Evolutionary conservation across 768 basidiomycete genomes (phyloP), one percentile per base, ranked within the genome.

Genomic region (Tephrocybe sp.): DNA sequence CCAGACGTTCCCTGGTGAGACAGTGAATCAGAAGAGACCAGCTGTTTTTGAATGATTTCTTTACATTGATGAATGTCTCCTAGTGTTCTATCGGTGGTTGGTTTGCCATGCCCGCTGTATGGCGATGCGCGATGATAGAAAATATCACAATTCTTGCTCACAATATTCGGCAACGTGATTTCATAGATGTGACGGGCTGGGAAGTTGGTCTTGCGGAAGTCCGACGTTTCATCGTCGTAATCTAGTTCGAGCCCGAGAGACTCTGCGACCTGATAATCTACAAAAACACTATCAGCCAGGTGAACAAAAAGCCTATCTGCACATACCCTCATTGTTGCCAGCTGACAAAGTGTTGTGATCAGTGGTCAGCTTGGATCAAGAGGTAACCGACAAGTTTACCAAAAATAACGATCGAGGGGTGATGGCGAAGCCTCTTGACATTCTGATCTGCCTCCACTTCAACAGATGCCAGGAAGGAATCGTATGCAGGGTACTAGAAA

Each of bases 1-100:
- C 93, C 93, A 95, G 13, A 95, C 91, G 64, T 93, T 92, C 89
- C 86, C 85, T 86, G n/a, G n/a, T n/a, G n/a, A n/a, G n/a, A 56
- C 21, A 41, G 19, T 15, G 22, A 24, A 27, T 38, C 11, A 50
- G 37, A 15, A 29, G 7, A 46, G 42, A 25, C 11, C 11, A 59
- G 42, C 22, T 12, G 18, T 16, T 16, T n/a, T 18, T 59, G 5
- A 47, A n/a, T 18, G 11, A 9, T 39, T 16, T 2, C 3, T 73
- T 58, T 63, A 89, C 92, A 95, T 66, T 97, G 93, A 61, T 97
- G 94, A 22, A 94, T 69, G 68, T 98, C 95, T 9, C 95, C 95
- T 18, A 86, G 75, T 0, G 80, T 85, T 61, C 71, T 72, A 64
- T 97, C 92, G 0, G 77, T 80, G 0, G 87, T 86, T 6, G 67